A percentile compares a stretch with the other conserved stretches of the same genome.
Evolutionary conservation across 352 stramenopile species (phyloP).

Genomic region (Phytophthora multivora): DNA sequence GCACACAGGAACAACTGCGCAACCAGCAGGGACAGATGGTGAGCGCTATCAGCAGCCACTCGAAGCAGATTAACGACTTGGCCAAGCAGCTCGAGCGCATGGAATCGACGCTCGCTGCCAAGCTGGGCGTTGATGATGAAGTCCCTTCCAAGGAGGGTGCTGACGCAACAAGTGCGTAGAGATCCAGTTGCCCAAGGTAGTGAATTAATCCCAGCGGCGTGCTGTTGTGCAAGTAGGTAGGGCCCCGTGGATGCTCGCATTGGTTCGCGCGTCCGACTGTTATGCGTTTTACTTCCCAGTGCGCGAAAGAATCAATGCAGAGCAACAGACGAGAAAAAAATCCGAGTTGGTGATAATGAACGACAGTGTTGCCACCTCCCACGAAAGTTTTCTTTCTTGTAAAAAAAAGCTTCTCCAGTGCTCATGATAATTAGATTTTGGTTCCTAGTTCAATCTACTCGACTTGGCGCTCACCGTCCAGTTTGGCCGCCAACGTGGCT

Average conservation of each 20-base stretch:
- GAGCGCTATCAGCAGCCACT: constrained; percentile 75
- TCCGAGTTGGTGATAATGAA: constrained; percentile 26
- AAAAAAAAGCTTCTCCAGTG: constrained; percentile 11
- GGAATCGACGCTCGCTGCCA: constrained; percentile 74
- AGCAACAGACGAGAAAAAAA: constrained; percentile 16
- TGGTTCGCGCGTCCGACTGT: constrained; percentile 16
- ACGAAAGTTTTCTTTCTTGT: not conserved
- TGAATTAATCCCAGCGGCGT: constrained; percentile 31
- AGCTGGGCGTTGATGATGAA: constrained; percentile 44
- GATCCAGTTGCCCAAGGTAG: constrained; percentile 31
- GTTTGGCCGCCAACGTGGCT: constrained; percentile 61
- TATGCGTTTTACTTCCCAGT: constrained; percentile 29
- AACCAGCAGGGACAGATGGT: constrained; percentile 89
- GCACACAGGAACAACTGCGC: constrained; percentile 82
- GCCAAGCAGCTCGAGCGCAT: constrained; percentile 87
- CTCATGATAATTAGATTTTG: constrained; percentile 27
- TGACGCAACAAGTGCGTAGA: constrained; percentile 41
- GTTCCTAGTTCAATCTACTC: constrained; percentile 9
- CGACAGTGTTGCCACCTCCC: constrained; percentile 15
- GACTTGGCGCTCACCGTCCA: constrained; percentile 28
- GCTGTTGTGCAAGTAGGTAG: constrained; percentile 38
- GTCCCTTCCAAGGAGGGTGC: constrained; percentile 24
- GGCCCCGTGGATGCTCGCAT: constrained; percentile 16
- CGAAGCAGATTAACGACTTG: constrained; percentile 82
- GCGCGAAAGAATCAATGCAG: constrained; percentile 24